phyloP scores from a whole-genome alignment of 192 early-diverging fungal species.

The Coemansia sp. region DNA sequence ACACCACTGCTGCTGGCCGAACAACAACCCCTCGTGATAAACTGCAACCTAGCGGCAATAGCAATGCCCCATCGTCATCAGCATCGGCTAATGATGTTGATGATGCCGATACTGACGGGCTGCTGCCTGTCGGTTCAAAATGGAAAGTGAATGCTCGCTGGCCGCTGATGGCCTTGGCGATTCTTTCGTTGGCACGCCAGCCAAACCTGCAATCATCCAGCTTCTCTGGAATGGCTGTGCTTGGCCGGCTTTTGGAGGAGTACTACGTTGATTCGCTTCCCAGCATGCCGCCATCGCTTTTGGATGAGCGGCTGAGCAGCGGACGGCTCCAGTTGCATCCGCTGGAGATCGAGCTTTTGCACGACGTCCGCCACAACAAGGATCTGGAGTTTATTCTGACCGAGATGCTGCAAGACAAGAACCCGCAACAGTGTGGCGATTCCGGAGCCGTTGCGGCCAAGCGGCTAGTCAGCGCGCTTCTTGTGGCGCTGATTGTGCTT shows the following conservation, averaged over 20 bases:
- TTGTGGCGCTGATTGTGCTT: conserved; percentile 35
- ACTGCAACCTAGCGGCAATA: not conserved
- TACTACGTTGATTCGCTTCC: conserved; percentile 41
- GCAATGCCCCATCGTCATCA: not conserved
- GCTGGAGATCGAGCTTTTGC: conserved; percentile 44
- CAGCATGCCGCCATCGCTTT: conserved; percentile 29
- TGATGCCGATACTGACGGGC: not conserved
- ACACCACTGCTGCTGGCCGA: not conserved
- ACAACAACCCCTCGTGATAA: not conserved
- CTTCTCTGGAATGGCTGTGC: conserved; percentile 10
- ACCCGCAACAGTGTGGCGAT: not conserved
- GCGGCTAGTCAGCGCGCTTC: conserved; percentile 30
- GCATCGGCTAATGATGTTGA: not conserved
- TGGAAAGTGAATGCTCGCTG: not conserved
- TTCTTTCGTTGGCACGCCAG: conserved; percentile 22
- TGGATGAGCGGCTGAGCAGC: conserved; percentile 32
- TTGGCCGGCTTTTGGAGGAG: conserved; percentile 37
- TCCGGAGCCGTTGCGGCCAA: conserved; percentile 13
- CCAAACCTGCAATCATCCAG: not conserved
- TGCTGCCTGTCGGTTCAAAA: not conserved
- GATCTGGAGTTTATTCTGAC: conserved; percentile 29
- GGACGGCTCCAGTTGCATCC: conserved; percentile 27
- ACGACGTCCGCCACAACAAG: conserved; percentile 29
- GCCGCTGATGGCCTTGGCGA: conserved; percentile 22
- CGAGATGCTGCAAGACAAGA: conserved; percentile 10